phyloP scores from a whole-genome alignment of 106 monocot genomes.

The Dendrobium catenatum region DNA sequence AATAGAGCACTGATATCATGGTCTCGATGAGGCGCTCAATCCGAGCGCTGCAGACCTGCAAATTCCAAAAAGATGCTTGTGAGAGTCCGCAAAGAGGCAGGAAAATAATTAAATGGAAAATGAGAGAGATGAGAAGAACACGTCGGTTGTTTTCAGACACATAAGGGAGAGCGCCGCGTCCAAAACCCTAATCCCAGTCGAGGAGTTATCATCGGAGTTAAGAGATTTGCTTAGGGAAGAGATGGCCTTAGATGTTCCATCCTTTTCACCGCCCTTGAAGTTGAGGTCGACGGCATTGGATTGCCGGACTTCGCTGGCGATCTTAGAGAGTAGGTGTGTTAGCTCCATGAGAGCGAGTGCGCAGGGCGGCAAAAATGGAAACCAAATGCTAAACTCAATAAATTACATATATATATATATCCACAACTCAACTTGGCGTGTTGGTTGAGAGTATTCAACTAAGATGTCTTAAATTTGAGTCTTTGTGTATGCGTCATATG shows the following conservation, averaged over 20 bases:
- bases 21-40: conserved; percentile 40
- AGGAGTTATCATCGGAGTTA: conserved; percentile 18
- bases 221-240: conserved; percentile 57
- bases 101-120: not conserved
- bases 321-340: not conserved
- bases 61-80: not conserved
- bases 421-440: no score
- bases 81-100: not conserved
- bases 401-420: no score
- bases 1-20: conserved; percentile 41
- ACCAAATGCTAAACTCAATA: no score
- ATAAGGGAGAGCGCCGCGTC: conserved; percentile 72
- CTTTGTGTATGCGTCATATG: no score
- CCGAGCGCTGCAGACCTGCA: conserved; percentile 30
- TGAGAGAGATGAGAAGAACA: conserved; percentile 3
- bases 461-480: no score
- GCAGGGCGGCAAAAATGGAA: no score
- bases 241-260: not conserved
- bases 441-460: no score
- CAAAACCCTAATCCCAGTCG: conserved; percentile 47
- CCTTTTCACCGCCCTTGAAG: not conserved
- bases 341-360: not conserved
- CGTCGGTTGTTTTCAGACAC: conserved; percentile 63
- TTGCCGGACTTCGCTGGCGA: conserved; percentile 1
- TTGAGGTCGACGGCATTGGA: not conserved